Evolutionary conservation across 768 basidiomycete species (phyloP).

Genomic region (Lentinula sp.): DNA sequence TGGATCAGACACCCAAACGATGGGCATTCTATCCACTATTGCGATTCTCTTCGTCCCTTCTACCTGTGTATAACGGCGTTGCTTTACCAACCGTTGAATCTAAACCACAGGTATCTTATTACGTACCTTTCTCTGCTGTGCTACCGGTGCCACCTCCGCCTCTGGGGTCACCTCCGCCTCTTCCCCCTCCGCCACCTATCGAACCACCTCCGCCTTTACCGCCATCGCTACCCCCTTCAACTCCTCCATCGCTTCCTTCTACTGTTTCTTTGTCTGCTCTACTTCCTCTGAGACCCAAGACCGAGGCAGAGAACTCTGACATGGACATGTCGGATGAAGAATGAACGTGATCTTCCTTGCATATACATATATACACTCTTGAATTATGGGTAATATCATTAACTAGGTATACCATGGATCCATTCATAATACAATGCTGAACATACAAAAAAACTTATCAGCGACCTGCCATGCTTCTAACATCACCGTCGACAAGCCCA

Average conservation of each 20-base stretch:
- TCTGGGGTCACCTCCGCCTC: too few relatives aligned
- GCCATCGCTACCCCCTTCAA: conserved; percentile 23
- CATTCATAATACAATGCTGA: neutral
- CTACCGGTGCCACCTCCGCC: neutral
- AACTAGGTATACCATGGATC: neutral
- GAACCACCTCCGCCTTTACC: conserved; percentile 26
- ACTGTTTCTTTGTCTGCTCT: neutral
- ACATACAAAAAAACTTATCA: conserved; percentile 7
- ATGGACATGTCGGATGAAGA: conserved; percentile 10
- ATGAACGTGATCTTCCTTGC: neutral
- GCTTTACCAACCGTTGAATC: conserved; percentile 26
- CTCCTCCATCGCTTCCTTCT: conserved; percentile 13
- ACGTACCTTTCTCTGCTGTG: neutral
- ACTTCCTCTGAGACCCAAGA: neutral
- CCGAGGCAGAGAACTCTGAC: conserved; percentile 13
- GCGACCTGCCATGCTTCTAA: conserved; percentile 26
- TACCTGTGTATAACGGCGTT: conserved; percentile 44
- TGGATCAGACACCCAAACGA: conserved; percentile 21
- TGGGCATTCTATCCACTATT: conserved; percentile 63
- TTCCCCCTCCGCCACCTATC: conserved; percentile 4
- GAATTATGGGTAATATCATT: neutral
- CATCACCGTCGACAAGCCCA: conserved; percentile 29
- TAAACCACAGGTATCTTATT: conserved; percentile 17
- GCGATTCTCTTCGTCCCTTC: conserved; percentile 50
- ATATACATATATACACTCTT: neutral